phyloP scores from a whole-genome alignment of 306 rosid species.

The Sindora glabra region DNA sequence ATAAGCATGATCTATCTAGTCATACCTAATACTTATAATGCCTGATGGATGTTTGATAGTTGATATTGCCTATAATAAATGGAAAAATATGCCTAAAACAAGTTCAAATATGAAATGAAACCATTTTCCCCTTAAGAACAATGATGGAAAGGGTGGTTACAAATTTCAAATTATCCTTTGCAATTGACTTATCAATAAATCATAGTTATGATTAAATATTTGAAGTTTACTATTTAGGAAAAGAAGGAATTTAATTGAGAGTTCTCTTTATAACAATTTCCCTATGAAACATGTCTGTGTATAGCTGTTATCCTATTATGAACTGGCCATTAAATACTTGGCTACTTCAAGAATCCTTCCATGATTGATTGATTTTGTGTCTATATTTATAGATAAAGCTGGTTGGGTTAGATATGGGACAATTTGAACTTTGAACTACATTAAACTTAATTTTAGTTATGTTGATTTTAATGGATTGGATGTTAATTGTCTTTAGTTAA shows the following conservation, averaged over 20 bases:
- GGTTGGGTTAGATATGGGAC: background rate
- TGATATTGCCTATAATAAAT: slow-evolving; percentile 2
- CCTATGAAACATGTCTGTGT: slow-evolving; percentile 91
- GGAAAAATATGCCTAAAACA: background rate
- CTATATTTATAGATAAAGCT: background rate
- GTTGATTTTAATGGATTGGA: background rate
- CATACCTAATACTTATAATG: background rate
- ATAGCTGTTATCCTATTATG: slow-evolving; percentile 92
- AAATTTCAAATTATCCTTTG: slow-evolving; percentile 1
- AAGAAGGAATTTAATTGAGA: slow-evolving; percentile 10
- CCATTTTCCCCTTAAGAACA: background rate
- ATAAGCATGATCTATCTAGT: slow-evolving; percentile 11
- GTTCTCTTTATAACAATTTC: slow-evolving; percentile 60
- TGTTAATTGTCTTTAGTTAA: no score
- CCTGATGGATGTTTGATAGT: slow-evolving; percentile 7
- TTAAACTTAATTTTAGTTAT: background rate
- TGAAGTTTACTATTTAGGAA: background rate
- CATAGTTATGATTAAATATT: background rate
- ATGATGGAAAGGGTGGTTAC: background rate
- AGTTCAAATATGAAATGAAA: background rate
- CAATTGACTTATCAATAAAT: background rate
- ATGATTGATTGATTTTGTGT: slow-evolving; percentile 65
- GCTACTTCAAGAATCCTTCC: slow-evolving; percentile 93
- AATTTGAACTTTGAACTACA: background rate
- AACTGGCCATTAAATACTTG: slow-evolving; percentile 90